These are phyloP conservation scores for Trametopsis cervina DNA, from an alignment of 768 basidiomycete species.

Conservation along the genomic window DNA sequence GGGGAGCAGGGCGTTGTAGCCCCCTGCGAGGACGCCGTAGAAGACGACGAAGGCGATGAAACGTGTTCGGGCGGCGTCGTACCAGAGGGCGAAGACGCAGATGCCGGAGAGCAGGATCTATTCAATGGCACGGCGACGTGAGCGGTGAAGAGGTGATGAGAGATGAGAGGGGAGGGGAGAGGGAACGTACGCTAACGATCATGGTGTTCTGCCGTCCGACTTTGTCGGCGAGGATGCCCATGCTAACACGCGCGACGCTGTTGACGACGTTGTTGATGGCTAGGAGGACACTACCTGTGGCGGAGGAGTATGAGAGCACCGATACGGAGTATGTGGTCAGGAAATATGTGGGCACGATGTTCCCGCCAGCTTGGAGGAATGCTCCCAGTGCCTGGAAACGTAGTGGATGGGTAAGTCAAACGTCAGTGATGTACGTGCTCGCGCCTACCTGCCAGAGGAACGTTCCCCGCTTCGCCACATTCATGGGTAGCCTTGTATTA, in stretches of 20 bases:
- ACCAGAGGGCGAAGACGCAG: slow-evolving; percentile 37
- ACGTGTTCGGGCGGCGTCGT: slow-evolving; percentile 28
- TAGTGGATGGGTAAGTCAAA: neutral
- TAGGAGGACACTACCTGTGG: slow-evolving; percentile 32
- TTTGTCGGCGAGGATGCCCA: slow-evolving; percentile 36
- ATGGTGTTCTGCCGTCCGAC: slow-evolving; percentile 40
- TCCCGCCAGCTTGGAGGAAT: slow-evolving; percentile 38
- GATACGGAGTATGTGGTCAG: slow-evolving; percentile 34
- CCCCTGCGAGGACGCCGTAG: slow-evolving; percentile 38
- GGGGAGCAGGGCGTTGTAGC: slow-evolving; percentile 38
- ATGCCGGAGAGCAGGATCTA: slow-evolving; percentile 34
- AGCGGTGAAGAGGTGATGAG: neutral
- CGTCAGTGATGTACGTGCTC: too few relatives aligned
- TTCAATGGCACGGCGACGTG: neutral
- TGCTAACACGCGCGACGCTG: slow-evolving; percentile 32
- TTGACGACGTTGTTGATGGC: slow-evolving; percentile 38
- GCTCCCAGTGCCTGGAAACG: slow-evolving; percentile 29
- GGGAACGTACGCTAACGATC: slow-evolving; percentile 25
- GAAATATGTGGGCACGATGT: slow-evolving; percentile 38
- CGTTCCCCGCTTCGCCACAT: slow-evolving; percentile 32
- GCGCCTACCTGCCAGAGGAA: slow-evolving; percentile 35
- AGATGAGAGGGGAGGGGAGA: neutral
- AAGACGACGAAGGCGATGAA: slow-evolving; percentile 35
- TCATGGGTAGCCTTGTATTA: slow-evolving; percentile 27
- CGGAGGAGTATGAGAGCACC: slow-evolving; percentile 31